Evolutionary conservation across 1,139 yeast genomes (phyloP), one percentile per base, ranked within the genome.

Genomic region (Suhomyces kunorum): DNA sequence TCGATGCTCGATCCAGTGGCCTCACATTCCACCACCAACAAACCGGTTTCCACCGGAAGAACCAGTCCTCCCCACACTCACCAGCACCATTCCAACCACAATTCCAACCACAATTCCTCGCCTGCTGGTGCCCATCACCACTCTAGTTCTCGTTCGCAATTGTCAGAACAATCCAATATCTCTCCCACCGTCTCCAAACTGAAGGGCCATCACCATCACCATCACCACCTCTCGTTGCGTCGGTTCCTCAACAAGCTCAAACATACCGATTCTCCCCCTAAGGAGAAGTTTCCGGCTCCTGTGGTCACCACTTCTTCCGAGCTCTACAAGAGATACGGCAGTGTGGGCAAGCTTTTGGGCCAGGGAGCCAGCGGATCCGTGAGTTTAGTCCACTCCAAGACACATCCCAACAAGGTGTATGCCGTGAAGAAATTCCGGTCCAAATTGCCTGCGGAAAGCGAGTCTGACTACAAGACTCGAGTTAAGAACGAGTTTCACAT

Each of bases 361-460:
- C 75, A 84, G 39, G 94, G 94, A 18, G 90, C 92, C 6, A 82
- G 87, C 30, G 92, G 94, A 0, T 78, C 86, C 3, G 94, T 85
- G 12, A 74, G 78, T 41, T 69, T 82, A 35, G 78, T 81, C 5
- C 68, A 73, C 17, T 64, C 77, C 31, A 65, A 65, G 23, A 55
- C 67, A 1, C 78, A 78, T 50, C 74, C 78, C 2, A 43, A 44
- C 18, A 67, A 71, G 47, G 56, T 81, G 3, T 83, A 68, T 58
- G 94, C 94, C 0, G 81, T 85, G 33, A 85, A 85, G 59, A 80
- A 81, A 55, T 83, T 84, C 53, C 66, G 87, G 51, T 59, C 78
- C 12, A 76, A 74, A 55, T 63, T 71, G 36, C 65, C 71, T 3
- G 66, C 68, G 31, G 88, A 83, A 53, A 49, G 73, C 13, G 80